Base-by-base conservation (phyloP, 148 eudicot species). In the Silene uniflora region DNA sequence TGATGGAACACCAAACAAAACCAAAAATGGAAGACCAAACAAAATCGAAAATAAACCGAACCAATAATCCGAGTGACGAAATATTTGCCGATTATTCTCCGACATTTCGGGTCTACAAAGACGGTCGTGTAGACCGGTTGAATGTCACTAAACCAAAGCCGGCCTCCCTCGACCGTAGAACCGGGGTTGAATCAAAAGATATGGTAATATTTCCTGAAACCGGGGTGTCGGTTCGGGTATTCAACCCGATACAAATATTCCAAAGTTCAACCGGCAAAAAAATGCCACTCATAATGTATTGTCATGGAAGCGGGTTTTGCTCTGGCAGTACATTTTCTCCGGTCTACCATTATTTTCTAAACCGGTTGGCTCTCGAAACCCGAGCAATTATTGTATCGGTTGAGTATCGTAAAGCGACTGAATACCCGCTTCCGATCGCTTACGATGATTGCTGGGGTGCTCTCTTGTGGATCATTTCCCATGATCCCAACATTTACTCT, bases 391-490 rank as follows among this genome's bases (percentile, higher is more conserved):
- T 72, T 18, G 75, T 56, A 3, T 72, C 75, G 6, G 75, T 72
- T 8, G 75, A 72, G 49, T 72, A 72, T 32, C 62, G 75, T 14
- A 56, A 32, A 18, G 75, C 75, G 46, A 55, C 75, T 2, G 75
- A 72, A 9, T 25, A 54, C 24, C 75, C 63, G 16, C 75, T 72
- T 27, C 75, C 75, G 1, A 64, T 21, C 9, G 75, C 75, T 17
- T 72, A 72, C 21, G 22, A 56, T 17, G 75, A 72, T 25, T 72
- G 75, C 18, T 72, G 75, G 75, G 75, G 56, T 25, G 63, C 75
- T 55, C 64, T 72, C 8, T 18, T 25, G 23, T 72, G 75, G 75
- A 69, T 69, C 35, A 11, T 69, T 23, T 69, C 73, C 52, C 73
- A 69, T 23, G 59, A 69, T 21, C 49, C 67, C 0, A 0, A 64